phyloP scores from a whole-genome alignment of 208 protist species.

The Sergeia podlipaevii region DNA sequence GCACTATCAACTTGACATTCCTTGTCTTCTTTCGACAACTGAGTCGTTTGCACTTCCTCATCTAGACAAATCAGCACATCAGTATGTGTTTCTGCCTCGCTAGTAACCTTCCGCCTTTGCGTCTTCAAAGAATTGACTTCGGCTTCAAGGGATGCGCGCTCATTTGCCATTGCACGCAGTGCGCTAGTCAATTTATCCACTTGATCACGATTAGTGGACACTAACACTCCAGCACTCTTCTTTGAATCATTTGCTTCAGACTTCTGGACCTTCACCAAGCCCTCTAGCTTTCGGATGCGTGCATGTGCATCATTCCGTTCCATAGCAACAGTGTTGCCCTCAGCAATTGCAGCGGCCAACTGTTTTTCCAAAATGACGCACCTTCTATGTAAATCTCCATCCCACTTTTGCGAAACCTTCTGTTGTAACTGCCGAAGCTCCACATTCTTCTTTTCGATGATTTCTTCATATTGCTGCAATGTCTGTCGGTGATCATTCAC shows the following conservation, averaged over 20 bases:
- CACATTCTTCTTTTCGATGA: constrained; percentile 41
- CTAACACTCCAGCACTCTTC: constrained; percentile 3
- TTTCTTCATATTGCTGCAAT: constrained; percentile 38
- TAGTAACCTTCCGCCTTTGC: too few relatives aligned
- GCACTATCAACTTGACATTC: constrained; percentile 32
- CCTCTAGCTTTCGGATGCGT: constrained; percentile 54
- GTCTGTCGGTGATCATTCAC: constrained; percentile 20
- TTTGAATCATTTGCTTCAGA: constrained; percentile 17
- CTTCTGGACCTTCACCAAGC: constrained; percentile 33
- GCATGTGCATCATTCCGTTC: constrained; percentile 53
- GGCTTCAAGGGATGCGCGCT: too few relatives aligned
- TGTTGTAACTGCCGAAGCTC: constrained; percentile 24
- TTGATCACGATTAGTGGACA: too few relatives aligned
- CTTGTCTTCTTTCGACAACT: constrained; percentile 20
- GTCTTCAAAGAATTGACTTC: too few relatives aligned
- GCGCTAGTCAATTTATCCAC: background rate
- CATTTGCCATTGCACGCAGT: constrained; percentile 14
- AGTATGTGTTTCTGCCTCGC: too few relatives aligned
- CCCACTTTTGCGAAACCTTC: constrained; percentile 18
- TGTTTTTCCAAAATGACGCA: constrained; percentile 69
- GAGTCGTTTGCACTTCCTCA: constrained; percentile 6
- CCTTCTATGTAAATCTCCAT: constrained; percentile 36
- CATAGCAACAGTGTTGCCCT: constrained; percentile 49
- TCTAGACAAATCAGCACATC: background rate
- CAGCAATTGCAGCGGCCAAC: constrained; percentile 54